These are phyloP conservation scores for Berkeleyomyces basicola DNA, from an alignment of 2,329 filamentous ascomycete species.

Conservation along the genomic window DNA sequence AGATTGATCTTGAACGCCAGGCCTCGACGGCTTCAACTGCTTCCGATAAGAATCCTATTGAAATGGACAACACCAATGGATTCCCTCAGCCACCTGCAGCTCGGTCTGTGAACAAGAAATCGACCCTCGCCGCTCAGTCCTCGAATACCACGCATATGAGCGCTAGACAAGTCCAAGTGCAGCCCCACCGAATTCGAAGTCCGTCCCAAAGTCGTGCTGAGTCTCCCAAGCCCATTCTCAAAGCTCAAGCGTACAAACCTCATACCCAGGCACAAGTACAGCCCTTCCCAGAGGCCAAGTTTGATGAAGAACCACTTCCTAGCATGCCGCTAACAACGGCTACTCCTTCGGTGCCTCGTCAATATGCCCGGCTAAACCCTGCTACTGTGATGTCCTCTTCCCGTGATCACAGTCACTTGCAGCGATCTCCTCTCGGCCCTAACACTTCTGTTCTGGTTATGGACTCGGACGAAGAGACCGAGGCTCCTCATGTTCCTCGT, in stretches of 20 bases:
- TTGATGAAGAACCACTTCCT: neutral
- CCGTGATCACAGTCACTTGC: neutral
- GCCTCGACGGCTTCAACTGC: neutral
- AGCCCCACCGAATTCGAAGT: constrained; percentile 1
- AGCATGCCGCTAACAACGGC: neutral
- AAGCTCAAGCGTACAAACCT: neutral
- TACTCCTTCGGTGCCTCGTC: neutral
- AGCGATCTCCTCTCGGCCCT: constrained; percentile 17
- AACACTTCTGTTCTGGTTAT: constrained; percentile 24
- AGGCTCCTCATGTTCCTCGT: constrained; percentile 17
- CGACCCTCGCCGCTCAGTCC: neutral
- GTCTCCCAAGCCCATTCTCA: neutral
- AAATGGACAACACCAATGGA: constrained; percentile 4
- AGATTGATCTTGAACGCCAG: neutral
- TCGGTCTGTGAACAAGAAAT: neutral
- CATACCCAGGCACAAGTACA: neutral
- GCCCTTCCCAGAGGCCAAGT: neutral
- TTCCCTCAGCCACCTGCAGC: constrained; percentile 7
- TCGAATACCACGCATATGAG: neutral
- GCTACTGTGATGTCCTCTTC: neutral
- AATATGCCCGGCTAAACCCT: neutral
- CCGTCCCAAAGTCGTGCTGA: constrained; percentile 1
- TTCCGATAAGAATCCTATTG: constrained; percentile 5
- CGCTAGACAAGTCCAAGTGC: neutral
- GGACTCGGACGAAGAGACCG: constrained; percentile 25